Conservation (phyloP, 2,329 filamentous ascomycete genomes). For the Chalaropsis ovoidea region DNA sequence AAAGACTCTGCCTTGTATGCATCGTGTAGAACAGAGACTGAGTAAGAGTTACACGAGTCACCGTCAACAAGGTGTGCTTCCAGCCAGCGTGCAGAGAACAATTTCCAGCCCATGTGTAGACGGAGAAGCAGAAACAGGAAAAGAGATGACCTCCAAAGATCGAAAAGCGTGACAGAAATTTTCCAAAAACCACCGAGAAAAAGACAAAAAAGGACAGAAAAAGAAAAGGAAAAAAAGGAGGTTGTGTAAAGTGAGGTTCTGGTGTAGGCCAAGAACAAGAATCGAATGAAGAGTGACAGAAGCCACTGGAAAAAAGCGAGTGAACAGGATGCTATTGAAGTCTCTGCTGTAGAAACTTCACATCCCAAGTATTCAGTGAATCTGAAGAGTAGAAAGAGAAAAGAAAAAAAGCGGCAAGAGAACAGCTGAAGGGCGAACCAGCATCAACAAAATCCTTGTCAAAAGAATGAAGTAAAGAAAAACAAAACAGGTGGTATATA, state of each 20-base stretch:
- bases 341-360: neutral
- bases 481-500: constrained; percentile 25
- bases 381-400: neutral
- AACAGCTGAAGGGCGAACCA: neutral
- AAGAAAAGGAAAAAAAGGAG: neutral
- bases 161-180: neutral
- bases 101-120: constrained; percentile 1
- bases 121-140: constrained; percentile 13
- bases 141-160: constrained; percentile 8
- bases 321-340: neutral
- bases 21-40: neutral
- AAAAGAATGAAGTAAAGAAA: constrained; percentile 26
- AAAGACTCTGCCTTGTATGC: constrained; percentile 10
- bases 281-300: constrained; percentile 16
- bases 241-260: neutral
- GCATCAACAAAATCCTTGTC: neutral
- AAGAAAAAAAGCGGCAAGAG: neutral
- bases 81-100: constrained; percentile 11
- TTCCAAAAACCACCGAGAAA: constrained; percentile 1
- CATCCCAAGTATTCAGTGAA: constrained; percentile 3
- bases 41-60: neutral
- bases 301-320: neutral
- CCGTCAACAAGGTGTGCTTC: neutral
- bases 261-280: constrained; percentile 4
- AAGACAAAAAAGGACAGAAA: constrained; percentile 4